Base-by-base conservation (phyloP, 768 basidiomycete species). In the Hygrophoropsis aurantiaca region DNA sequence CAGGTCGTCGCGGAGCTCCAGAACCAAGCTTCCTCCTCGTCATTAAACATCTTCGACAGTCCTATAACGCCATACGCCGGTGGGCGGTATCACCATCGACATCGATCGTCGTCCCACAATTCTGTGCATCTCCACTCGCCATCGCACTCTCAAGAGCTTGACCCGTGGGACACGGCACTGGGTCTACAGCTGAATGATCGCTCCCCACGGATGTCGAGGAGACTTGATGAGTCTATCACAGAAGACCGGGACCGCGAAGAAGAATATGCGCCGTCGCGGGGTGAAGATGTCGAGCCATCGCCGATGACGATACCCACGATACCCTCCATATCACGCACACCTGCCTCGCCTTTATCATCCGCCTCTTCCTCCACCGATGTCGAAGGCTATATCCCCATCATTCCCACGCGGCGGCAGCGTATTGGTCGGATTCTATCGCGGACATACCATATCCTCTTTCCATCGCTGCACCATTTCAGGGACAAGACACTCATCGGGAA, bases 1-100 rank as follows among this genome's bases (percentile, higher is more conserved):
- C 86, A 94, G 49, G 88, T 97, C 19, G 87, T 99, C 18, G 77
- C 87, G 10, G 84, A 87, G 0, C 73, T 99, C 19, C 81, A 83
- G 52, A 74, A 75, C 40, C 82, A 94, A 57, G 84, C 85, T 9
- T 75, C 80, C 2, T 72, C 73, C 1, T 67, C 78, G 0, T 77
- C 81, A 0, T 69, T 90, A 40, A 74, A 66, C 49, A 70, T 82
- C 3, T 91, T 91, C 53, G 86, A 88, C 40, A 78, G 75, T 21
- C 77, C 72, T 0, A 50, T 84, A 64, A 81, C 87, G 1, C 88
- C 90, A 0, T 89, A 84, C 52, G 79, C 82, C 1, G 85, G 83
- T 21, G 87, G 89, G 2, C 88, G 86, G 55, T 91, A 90, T 54
- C 81, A 82, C 51, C 53, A 64, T 5, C 72, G 68, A 45, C 58